Base-by-base conservation (phyloP, 345 rosid species). In the Populus davidiana region DNA sequence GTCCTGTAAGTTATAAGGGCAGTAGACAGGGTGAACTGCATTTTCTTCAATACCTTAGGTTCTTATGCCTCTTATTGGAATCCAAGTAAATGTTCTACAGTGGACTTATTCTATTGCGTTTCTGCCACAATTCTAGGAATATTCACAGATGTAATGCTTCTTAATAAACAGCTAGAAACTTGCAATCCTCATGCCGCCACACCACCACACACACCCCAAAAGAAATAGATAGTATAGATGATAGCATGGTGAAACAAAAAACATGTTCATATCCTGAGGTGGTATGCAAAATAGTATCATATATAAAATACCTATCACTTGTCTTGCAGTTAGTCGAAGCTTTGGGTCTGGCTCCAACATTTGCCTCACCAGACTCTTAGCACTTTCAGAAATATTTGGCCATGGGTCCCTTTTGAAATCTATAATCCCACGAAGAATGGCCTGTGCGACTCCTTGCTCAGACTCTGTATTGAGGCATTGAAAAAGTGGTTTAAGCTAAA, bases 401-500 rank as follows among this genome's bases (percentile, higher is more conserved):
- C 99, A 96, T 49, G 99, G 98, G 78, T 96, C 99, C 85, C 98
- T 87, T 83, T 96, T 94, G 77, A 96, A 96, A 88, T 96, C 99
- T 84, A 96, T 96, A 73, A 87, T 50, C 71, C 99, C 99, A 1
- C 97, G 98, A 80, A 96, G 85, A 78, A 96, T 96, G 83, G 99
- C 98, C 81, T 96, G 99, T n/a, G 99, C 99, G 85, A 96, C 99
- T 73, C 99, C 99, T 90, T 96, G 99, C 84, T 96, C 99, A 43
- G 98, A 94, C 85, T 96, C 99, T 96, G 93, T 84, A 52, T 38
- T 74, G 16, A 69, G 73, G 73, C 16, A 49, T 5, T 50, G 6
- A 69, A 61, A 64, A 18, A n/a, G 38, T 29, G 71, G 68, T 21
- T 38, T 16, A 56, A 27, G 8, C 73, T 47, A 52, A 77, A 33